Evolutionary conservation across 169 alveolate species (phyloP), one percentile per base, ranked within the genome.

Genomic region (Plasmodium vivax): DNA sequence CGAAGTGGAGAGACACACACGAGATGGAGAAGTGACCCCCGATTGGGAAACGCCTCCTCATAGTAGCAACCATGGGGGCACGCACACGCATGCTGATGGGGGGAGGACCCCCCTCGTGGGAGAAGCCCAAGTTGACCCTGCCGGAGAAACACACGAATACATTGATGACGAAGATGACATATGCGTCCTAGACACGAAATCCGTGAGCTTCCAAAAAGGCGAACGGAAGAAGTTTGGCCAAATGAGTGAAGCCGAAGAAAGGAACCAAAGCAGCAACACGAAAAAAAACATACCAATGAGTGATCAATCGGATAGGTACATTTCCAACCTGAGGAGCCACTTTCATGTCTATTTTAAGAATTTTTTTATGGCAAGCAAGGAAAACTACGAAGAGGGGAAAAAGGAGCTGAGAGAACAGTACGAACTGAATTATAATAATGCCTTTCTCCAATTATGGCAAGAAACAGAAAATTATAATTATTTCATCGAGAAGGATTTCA

Each of bases 161-260:
- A 88, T 88, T n/a, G 94, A 88, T 62, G 94, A 88, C 82, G 94
- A 88, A 88, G 90, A 88, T 79, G 94, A 88, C 72, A 54, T 80
- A 38, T 58, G 74, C 27, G 47, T 88, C 51, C 58, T 88, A 88
- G 51, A 88, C 73, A 51, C 51, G 4, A 88, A 81, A 88, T 41
- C 80, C 3, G 3, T 58, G 73, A 58, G 19, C n/a, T 32, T 47
- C 34, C 47, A 41, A 88, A 16, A 68, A 27, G 43, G 16, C 32
- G 38, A 74, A 30, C 23, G 14, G 41, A 9, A 19, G 19, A 27
- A 7, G 54, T 54, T 34, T 27, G 16, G 2, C 54, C 77, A 38
- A 71, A 80, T 27, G 14, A 68, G 80, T 43, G 82, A 80, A 12
- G 23, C 47, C 47, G 23, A 38, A 38, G 27, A 4, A 34, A 43